Evolutionary conservation across 805 yeast genomes (phyloP), one percentile per base, ranked within the genome.

Genomic region (Suhomyces sp.): DNA sequence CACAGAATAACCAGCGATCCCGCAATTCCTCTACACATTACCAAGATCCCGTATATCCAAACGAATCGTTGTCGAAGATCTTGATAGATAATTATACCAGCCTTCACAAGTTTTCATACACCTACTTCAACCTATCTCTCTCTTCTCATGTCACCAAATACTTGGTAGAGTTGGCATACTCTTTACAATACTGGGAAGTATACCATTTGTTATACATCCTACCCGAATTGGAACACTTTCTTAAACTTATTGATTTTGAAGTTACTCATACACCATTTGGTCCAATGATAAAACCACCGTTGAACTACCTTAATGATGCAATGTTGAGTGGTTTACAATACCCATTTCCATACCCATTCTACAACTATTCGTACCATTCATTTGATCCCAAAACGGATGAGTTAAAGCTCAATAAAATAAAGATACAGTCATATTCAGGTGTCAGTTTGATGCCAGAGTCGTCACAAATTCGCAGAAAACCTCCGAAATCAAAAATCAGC

Each of bases 321-420:
- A 66, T 76, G 71, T 61, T 68, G 41, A 71, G 67, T 53, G 80
- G 79, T 1, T 70, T 73, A 48, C 75, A 72, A 51, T 76, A 71
- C 54, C 78, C 79, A 23, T 74, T 71, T 53, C 80, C 80, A 6
- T 76, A 69, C 53, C 79, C 80, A 35, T 76, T 74, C 53, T 76
- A 75, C 60, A 75, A 75, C 51, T 76, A 67, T 58, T 73, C 78
- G 6, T 74, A 72, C 58, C 80, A 76, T 55, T 60, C 73, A 4
- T 60, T 71, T 42, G 66, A 69, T 42, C 63, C 69, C 3, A 59
- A 61, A 17, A 57, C 65, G 6, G 62, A 62, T 9, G 60, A 61
- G 17, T 60, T 56, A 22, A 74, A 74, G 53, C 62, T 65, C 46
- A 47, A 60, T 6, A 57, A 54, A 23, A 57, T 75, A 6, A 50